These are phyloP conservation scores for Lasiodiplodia hormozganensis DNA, from an alignment of 2,329 filamentous ascomycete species.

Conservation along the genomic window DNA sequence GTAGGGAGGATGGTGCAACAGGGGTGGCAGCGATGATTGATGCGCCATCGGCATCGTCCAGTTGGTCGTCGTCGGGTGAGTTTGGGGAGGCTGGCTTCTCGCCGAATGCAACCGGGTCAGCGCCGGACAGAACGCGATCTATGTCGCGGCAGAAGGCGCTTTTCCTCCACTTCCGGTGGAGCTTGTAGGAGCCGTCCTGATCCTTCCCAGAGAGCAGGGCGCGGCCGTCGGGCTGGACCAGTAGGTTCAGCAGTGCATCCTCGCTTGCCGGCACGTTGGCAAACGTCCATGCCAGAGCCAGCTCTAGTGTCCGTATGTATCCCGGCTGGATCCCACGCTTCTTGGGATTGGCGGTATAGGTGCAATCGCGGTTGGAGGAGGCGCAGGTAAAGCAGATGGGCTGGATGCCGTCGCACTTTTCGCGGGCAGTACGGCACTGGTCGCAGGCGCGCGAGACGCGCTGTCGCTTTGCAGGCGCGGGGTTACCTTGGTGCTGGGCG, in stretches of 20 bases:
- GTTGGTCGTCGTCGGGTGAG: constrained; percentile 26
- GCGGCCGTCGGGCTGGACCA: constrained; percentile 57
- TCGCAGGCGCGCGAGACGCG: constrained; percentile 74
- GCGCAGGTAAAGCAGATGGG: constrained; percentile 73
- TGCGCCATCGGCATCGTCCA: constrained; percentile 21
- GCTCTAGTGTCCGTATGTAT: constrained; percentile 76
- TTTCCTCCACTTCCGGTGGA: constrained; percentile 69
- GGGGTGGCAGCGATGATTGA: constrained; percentile 11
- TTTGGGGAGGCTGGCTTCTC: constrained; percentile 33
- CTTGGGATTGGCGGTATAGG: constrained; percentile 75
- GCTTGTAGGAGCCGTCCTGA: constrained; percentile 59
- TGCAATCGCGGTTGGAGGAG: constrained; percentile 68
- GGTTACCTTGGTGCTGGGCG: constrained; percentile 11
- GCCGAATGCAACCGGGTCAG: constrained; percentile 32
- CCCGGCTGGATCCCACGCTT: constrained; percentile 82
- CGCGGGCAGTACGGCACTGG: constrained; percentile 69
- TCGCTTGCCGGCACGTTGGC: constrained; percentile 67
- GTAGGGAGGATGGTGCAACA: not conserved
- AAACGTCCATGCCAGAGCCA: constrained; percentile 71
- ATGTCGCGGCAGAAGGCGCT: constrained; percentile 69
- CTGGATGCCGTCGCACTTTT: constrained; percentile 75
- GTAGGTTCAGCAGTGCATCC: constrained; percentile 61
- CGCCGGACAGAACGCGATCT: constrained; percentile 65
- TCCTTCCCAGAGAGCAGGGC: constrained; percentile 61
- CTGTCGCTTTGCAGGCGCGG: constrained; percentile 58